Base-by-base conservation (phyloP, 2,329 filamentous ascomycete species). In the Fusarium pseudograminearum region DNA sequence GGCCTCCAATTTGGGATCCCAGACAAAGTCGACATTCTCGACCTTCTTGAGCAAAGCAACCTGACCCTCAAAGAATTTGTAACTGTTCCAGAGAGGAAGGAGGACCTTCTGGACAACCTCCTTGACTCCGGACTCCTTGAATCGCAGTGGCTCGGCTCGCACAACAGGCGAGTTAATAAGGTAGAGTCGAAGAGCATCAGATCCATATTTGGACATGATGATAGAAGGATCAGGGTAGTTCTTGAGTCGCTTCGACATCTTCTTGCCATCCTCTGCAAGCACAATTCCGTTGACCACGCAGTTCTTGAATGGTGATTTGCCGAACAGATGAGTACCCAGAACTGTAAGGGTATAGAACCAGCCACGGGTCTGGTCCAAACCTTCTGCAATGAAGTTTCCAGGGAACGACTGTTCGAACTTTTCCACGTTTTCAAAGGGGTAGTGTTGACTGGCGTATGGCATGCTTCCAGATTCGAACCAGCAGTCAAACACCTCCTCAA, bases 381-480 rank as follows among this genome's bases (percentile, higher is more conserved):
- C 94, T 78, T 98, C 94, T 0, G 94, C 93, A 76, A 98, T 97
- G 80, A 98, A 98, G 78, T 98, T 93, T 73, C 92, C 94, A 0
- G 94, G 94, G 83, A 97, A 97, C 4, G 88, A 90, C 69, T 90
- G 87, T 73, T 94, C 86, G 69, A 97, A 95, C 63, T 90, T 87
- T 12, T 94, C 92, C 72, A 90, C 88, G 76, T 96, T 96, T 80
- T 95, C 92, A 76, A 98, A 98, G 9, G 94, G 94, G 77, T 97
- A 98, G 79, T 98, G 94, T 67, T 92, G 89, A 71, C 91, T 94
- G 42, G 93, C 92, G 77, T 97, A 98, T 4, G 94, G 94, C 94
- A 98, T 98, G 77, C 92, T 94, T 65, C 94, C 94, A 44, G 94
- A 97, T 80, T 98, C 94, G 69, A 97, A 97, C 94, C 94, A 98